phyloP scores from a whole-genome alignment of 2,329 filamentous ascomycete species.

The Beauveria bassiana region DNA sequence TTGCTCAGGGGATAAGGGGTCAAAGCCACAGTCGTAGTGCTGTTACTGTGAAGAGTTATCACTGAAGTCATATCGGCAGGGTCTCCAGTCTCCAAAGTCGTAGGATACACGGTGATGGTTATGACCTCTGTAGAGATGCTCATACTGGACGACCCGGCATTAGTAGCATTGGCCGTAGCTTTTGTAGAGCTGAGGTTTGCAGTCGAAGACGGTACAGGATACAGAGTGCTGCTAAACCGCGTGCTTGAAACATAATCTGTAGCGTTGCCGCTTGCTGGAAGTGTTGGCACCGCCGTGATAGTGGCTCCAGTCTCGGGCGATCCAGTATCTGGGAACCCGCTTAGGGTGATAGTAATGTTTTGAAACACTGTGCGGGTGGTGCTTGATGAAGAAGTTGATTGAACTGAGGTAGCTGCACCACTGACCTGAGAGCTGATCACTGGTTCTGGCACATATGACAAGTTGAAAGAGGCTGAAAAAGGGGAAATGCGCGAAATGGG shows the following conservation, averaged over 20 bases:
- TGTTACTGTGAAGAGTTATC: background rate
- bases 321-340: background rate
- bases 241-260: background rate
- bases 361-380: background rate
- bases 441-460: background rate
- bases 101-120: slow-evolving; percentile 7
- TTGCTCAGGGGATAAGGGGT: background rate
- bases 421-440: background rate
- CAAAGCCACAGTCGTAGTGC: background rate
- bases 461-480: background rate
- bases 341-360: slow-evolving; percentile 3
- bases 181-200: background rate
- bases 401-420: background rate
- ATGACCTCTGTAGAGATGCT: background rate
- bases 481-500: background rate
- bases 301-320: background rate
- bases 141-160: background rate
- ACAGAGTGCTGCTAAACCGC: background rate
- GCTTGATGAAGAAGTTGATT: background rate
- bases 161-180: background rate
- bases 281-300: background rate
- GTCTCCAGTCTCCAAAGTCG: background rate
- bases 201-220: background rate
- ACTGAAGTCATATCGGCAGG: background rate
- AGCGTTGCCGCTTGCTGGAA: background rate